A percentile compares a stretch with the other conserved stretches of the same genome.
These are phyloP conservation scores for Coniochaeta sp. DNA, from an alignment of 2,329 filamentous ascomycete species.

Conservation along the genomic window DNA sequence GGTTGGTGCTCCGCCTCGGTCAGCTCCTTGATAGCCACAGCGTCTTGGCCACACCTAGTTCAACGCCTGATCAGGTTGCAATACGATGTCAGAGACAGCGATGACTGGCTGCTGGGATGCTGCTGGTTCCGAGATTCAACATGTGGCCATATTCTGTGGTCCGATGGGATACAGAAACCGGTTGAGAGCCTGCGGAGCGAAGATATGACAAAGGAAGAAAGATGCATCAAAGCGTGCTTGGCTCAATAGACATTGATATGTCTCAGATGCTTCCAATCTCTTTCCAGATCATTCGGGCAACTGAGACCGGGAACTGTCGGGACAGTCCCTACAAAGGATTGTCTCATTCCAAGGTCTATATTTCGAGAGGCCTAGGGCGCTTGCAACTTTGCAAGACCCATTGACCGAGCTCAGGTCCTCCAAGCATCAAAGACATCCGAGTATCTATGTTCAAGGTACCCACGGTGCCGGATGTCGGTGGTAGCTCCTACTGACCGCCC, in stretches of 20 bases:
- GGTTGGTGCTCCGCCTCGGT: neutral
- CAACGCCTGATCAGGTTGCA: neutral
- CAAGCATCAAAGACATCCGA: neutral
- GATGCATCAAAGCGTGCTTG: neutral
- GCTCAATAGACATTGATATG: neutral
- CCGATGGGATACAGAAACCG: neutral
- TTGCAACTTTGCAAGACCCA: neutral
- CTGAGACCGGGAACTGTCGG: neutral
- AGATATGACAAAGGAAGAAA: neutral
- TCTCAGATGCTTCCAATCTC: neutral
- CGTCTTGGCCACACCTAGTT: neutral
- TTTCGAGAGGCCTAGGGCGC: neutral
- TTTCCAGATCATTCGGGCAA: neutral
- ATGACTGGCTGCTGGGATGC: neutral
- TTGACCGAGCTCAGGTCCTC: neutral
- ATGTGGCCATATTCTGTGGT: neutral
- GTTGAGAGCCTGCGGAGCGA: neutral
- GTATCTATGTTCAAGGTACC: neutral
- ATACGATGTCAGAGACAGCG: neutral
- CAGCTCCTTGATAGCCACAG: neutral
- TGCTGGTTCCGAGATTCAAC: neutral
- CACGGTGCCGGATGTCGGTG: neutral
- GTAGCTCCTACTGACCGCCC: neutral
- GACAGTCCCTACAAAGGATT: neutral
- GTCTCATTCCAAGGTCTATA: neutral